phyloP scores from a whole-genome alignment of 2,329 filamentous ascomycete species.

The Calonectria henricotiae region DNA sequence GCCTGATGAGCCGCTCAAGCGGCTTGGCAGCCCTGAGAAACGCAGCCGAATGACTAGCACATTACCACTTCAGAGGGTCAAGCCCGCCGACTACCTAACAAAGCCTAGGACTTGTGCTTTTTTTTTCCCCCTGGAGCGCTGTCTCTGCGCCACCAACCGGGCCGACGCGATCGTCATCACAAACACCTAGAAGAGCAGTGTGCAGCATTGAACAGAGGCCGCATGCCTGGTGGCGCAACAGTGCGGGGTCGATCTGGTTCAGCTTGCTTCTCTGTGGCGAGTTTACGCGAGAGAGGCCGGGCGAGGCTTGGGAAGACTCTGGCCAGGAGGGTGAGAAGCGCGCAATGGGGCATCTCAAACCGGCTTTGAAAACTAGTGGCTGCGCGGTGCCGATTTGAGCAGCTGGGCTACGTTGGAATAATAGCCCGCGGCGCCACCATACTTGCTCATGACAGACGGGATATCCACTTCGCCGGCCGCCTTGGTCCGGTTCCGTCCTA shows the following conservation, averaged over 20 bases:
- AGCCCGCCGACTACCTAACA: neutral
- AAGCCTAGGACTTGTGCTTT: neutral
- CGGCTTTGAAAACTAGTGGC: constrained; percentile 33
- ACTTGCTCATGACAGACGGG: constrained; percentile 64
- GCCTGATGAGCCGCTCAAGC: constrained; percentile 11
- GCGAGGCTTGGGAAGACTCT: neutral
- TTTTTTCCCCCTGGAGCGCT: neutral
- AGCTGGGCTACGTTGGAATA: constrained; percentile 75
- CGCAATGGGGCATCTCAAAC: constrained; percentile 14
- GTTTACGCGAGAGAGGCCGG: neutral
- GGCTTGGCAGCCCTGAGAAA: constrained; percentile 5
- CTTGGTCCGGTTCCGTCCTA: constrained; percentile 73
- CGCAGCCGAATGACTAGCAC: constrained; percentile 11
- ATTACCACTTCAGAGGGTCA: neutral
- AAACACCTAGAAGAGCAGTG: neutral
- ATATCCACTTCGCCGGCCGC: constrained; percentile 59
- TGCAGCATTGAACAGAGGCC: constrained; percentile 6
- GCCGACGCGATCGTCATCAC: constrained; percentile 12
- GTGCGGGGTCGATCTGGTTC: constrained; percentile 1
- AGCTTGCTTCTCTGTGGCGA: neutral
- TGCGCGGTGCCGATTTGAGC: constrained; percentile 63
- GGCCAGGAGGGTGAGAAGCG: neutral
- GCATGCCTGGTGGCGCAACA: constrained; percentile 12
- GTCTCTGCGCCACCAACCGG: constrained; percentile 20
- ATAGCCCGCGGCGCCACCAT: constrained; percentile 73